A percentile compares a stretch with the other conserved stretches of the same genome.
These are phyloP conservation scores for Populus hybrid DNA, from an alignment of 441 rosid genomes.

Conservation along the genomic window DNA sequence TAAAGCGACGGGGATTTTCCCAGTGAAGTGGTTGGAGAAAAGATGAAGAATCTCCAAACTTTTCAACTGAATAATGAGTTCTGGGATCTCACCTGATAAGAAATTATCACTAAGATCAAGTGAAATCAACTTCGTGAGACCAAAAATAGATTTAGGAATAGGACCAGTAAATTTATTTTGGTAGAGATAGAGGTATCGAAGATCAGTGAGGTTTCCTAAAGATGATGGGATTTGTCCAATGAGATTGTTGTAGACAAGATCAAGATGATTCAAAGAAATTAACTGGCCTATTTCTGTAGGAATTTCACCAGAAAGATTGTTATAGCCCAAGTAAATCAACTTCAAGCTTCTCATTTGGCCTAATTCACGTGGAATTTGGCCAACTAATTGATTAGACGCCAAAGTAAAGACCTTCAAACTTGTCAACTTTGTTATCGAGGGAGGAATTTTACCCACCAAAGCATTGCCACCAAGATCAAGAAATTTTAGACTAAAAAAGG, in stretches of 20 bases:
- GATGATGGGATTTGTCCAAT: conserved; percentile 64
- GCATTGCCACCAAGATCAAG: conserved; percentile 88
- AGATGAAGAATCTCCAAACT: conserved; percentile 78
- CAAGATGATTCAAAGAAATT: conserved; percentile 61
- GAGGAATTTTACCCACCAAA: conserved; percentile 56
- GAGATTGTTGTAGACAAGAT: conserved; percentile 84
- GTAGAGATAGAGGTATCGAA: conserved; percentile 69
- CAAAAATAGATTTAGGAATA: conserved; percentile 53
- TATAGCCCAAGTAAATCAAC: conserved; percentile 91
- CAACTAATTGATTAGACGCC: conserved; percentile 74
- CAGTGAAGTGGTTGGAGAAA: conserved; percentile 70
- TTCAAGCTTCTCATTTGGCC: conserved; percentile 52
- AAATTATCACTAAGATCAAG: conserved; percentile 81
- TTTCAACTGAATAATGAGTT: conserved; percentile 45
- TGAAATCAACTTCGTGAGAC: conserved; percentile 50
- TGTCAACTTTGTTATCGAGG: conserved; percentile 43
- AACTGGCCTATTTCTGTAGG: conserved; percentile 62
- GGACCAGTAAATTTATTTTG: conserved; percentile 64
- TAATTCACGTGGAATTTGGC: conserved; percentile 48
- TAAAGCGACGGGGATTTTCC: conserved; percentile 54
- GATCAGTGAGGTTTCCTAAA: conserved; percentile 54
- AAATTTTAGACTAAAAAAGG: conserved; percentile 42
- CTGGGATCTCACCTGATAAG: conserved; percentile 70
- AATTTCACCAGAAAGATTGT: conserved; percentile 74
- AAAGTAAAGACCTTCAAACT: conserved; percentile 57